Evolutionary conservation across 2,329 filamentous ascomycete species (phyloP).

Genomic region (Coleophoma cylindrospora): DNA sequence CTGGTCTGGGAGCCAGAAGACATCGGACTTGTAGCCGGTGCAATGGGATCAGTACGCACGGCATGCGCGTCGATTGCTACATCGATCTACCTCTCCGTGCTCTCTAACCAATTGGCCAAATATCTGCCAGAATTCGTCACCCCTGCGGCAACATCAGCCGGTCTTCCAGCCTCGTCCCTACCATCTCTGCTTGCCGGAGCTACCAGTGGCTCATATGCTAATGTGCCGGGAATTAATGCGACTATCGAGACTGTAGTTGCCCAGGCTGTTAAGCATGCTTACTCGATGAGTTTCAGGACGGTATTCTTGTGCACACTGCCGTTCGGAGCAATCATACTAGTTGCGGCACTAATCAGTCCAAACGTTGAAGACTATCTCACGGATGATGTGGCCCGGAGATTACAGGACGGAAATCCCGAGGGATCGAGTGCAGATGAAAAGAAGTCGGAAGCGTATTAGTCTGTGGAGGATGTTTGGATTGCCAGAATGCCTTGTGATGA

Average conservation of each 20-base stretch:
- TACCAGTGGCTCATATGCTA: constrained; percentile 24
- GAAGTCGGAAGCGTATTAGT: too few relatives aligned
- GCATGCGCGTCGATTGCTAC: constrained; percentile 33
- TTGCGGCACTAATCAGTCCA: constrained; percentile 32
- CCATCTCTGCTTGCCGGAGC: constrained; percentile 29
- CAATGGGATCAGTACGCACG: constrained; percentile 40
- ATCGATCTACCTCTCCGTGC: constrained; percentile 31
- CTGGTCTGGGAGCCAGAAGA: constrained; percentile 41
- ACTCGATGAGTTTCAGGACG: constrained; percentile 9
- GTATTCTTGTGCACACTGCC: constrained; percentile 24
- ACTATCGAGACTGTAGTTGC: constrained; percentile 29
- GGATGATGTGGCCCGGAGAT: constrained; percentile 37
- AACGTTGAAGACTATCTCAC: constrained; percentile 38
- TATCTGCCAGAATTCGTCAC: constrained; percentile 29
- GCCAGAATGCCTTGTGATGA: too few relatives aligned
- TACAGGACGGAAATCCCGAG: constrained; percentile 20
- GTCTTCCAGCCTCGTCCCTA: constrained; percentile 29
- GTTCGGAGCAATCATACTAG: constrained; percentile 29
- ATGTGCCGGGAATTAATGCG: constrained; percentile 29
- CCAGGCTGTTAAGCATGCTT: constrained; percentile 17
- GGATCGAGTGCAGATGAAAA: too few relatives aligned
- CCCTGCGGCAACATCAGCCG: constrained; percentile 28
- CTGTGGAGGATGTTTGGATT: too few relatives aligned
- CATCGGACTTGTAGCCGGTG: constrained; percentile 38
- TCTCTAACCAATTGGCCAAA: constrained; percentile 29